These are phyloP conservation scores for Peziza echinospora DNA, from an alignment of 495 filamentous ascomycete species.

Conservation along the genomic window DNA sequence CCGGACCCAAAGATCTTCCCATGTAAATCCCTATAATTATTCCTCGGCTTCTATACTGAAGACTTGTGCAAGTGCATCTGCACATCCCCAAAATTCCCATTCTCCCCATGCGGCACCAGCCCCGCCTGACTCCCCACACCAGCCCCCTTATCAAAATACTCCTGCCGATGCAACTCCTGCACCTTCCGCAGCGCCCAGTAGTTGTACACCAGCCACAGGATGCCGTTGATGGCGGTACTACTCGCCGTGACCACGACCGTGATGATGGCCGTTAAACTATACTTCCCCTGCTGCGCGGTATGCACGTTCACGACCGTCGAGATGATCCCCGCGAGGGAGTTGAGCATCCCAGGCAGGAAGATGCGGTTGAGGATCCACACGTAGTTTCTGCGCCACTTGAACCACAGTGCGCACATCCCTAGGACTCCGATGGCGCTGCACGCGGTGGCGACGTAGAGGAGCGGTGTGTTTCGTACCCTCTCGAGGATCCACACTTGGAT, in stretches of 20 bases:
- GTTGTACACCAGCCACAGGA: not conserved
- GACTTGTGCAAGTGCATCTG: too few species aligned
- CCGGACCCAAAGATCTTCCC: too few species aligned
- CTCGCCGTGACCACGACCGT: not conserved
- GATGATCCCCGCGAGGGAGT: not conserved
- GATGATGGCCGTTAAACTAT: not conserved
- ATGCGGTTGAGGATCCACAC: not conserved
- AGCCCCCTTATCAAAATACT: not conserved
- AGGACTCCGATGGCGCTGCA: not conserved
- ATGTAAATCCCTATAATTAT: too few species aligned
- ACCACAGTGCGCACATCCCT: not conserved
- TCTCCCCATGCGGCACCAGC: too few species aligned
- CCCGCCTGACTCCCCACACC: too few species aligned
- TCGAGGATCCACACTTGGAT: slow-evolving; percentile 6
- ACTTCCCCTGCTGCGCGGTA: not conserved
- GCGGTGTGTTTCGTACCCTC: slow-evolving; percentile 13
- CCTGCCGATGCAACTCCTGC: not conserved
- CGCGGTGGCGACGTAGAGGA: slow-evolving; percentile 12
- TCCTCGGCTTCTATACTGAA: too few species aligned
- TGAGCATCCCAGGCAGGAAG: slow-evolving; percentile 3
- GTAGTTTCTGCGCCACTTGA: not conserved
- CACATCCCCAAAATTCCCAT: too few species aligned
- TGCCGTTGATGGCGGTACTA: not conserved
- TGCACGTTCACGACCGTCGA: not conserved
- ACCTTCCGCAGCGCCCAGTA: not conserved